These are phyloP conservation scores for Pistacia integerrima DNA, from an alignment of 345 rosid genomes.

Conservation along the genomic window DNA sequence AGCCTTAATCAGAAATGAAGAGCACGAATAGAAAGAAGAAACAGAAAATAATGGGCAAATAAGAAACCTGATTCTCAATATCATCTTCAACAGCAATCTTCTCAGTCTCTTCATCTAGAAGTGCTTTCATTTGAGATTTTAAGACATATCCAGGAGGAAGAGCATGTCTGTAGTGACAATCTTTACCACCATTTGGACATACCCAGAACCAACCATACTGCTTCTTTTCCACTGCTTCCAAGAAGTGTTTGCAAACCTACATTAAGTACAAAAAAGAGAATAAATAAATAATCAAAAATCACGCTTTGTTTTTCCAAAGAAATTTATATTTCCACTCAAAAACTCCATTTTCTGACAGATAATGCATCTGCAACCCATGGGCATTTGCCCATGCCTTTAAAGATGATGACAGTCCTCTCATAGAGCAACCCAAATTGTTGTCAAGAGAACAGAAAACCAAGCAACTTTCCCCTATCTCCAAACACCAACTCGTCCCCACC, in stretches of 20 bases:
- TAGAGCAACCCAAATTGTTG: neutral
- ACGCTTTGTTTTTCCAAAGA: neutral
- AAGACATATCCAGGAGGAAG: slow-evolving; percentile 94
- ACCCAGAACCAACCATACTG: slow-evolving; percentile 99
- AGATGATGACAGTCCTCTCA: neutral
- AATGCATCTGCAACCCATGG: neutral
- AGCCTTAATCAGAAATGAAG: slow-evolving; percentile 5
- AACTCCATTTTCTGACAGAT: neutral
- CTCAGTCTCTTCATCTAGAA: slow-evolving; percentile 81
- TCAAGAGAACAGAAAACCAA: neutral
- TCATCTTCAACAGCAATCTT: slow-evolving; percentile 86
- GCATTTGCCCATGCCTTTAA: neutral
- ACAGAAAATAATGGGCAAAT: neutral
- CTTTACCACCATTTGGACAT: slow-evolving; percentile 85
- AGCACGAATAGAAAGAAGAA: neutral
- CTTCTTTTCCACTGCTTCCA: slow-evolving; percentile 96
- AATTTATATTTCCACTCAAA: neutral
- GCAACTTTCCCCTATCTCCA: neutral
- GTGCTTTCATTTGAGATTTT: slow-evolving; percentile 96
- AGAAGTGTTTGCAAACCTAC: slow-evolving; percentile 93
- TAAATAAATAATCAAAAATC: slow-evolving; percentile 4
- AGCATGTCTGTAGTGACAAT: slow-evolving; percentile 95
- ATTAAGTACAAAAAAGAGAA: slow-evolving; percentile 10
- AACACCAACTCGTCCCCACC: too few species aligned
- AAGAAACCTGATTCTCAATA: slow-evolving; percentile 82